Evolutionary conservation across 73 alveolate genomes (phyloP).

Genomic region (Paramecium sexaurelia): DNA sequence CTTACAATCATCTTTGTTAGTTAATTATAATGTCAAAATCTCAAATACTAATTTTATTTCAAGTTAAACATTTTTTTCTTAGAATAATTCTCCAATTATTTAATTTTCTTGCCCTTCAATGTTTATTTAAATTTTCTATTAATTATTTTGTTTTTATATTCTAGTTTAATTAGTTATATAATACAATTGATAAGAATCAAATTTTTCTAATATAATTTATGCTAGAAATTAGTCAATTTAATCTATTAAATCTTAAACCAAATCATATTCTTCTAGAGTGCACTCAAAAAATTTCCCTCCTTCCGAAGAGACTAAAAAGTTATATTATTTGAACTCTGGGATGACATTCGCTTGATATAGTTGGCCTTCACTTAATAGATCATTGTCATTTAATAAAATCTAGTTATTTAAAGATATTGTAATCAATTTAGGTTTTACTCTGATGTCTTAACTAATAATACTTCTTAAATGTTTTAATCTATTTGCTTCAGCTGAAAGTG

Average conservation of each 20-base stretch:
- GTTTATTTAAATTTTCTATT: not conserved
- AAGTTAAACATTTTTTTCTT: not conserved
- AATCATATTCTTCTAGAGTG: not conserved
- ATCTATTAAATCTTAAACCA: not conserved
- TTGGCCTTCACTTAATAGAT: not conserved
- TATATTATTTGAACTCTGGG: not conserved
- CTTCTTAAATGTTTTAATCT: not conserved
- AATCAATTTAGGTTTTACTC: not conserved
- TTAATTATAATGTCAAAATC: not conserved
- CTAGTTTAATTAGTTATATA: not conserved
- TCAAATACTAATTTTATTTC: not conserved
- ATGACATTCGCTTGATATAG: not conserved
- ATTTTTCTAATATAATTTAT: not conserved
- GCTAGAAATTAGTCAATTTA: not conserved
- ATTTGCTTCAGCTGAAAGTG: not conserved
- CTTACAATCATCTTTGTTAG: not conserved
- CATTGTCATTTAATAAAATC: not conserved
- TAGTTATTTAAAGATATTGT: not conserved
- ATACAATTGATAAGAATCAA: not conserved
- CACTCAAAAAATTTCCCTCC: not conserved
- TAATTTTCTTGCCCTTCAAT: not conserved
- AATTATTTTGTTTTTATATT: no score
- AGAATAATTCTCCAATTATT: not conserved
- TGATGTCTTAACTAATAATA: not conserved
- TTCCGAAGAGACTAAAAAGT: not conserved